Conservation (phyloP, 2,329 filamentous ascomycete genomes). For the Neoarthrinium moseri region DNA sequence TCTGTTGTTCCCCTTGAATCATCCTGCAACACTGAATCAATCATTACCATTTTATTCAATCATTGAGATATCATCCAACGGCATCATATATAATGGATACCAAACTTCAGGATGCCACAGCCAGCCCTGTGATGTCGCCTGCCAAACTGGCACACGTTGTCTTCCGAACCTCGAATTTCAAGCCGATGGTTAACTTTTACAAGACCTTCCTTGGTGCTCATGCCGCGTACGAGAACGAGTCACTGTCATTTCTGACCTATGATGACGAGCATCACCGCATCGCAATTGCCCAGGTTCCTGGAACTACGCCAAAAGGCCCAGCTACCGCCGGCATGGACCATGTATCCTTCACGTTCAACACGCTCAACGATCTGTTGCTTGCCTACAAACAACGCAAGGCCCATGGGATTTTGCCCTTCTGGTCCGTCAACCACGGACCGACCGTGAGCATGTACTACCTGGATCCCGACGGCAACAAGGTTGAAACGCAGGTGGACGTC, state of each 20-base stretch:
- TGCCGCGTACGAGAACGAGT: conserved; percentile 11
- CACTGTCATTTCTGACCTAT: conserved; percentile 29
- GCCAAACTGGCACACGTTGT: conserved; percentile 6
- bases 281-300: conserved; percentile 33
- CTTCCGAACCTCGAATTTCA: neutral
- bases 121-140: too few species aligned
- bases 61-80: too few species aligned
- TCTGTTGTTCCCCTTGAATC: too few species aligned
- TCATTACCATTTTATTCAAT: too few species aligned
- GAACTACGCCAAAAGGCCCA: conserved; percentile 16
- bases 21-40: too few species aligned
- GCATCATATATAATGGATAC: too few species aligned
- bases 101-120: too few species aligned
- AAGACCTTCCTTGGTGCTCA: conserved; percentile 5
- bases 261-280: conserved; percentile 49
- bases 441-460: conserved; percentile 46
- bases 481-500: conserved; percentile 47
- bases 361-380: conserved; percentile 30
- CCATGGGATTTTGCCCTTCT: conserved; percentile 35
- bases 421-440: conserved; percentile 46
- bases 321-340: conserved; percentile 34
- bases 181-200: conserved; percentile 7
- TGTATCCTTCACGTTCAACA: conserved; percentile 38
- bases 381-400: conserved; percentile 35
- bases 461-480: conserved; percentile 46